These are phyloP conservation scores for Fusarium sp. DNA, from an alignment of 2,329 filamentous ascomycete species.

Conservation along the genomic window DNA sequence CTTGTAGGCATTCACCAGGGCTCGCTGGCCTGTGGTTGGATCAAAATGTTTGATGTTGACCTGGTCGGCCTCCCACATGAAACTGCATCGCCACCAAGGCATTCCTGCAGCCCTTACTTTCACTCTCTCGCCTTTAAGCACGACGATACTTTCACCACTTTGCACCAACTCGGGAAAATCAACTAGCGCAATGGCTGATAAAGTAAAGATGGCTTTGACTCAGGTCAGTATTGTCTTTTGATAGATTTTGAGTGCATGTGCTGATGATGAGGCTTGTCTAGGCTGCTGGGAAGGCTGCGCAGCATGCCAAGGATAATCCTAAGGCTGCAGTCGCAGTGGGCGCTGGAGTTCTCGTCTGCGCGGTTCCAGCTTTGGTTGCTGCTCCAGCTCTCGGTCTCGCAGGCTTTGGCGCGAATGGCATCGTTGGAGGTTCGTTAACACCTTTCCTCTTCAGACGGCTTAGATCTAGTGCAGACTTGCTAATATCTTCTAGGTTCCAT, in stretches of 20 bases:
- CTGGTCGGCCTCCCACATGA: not conserved
- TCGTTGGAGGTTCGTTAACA: constrained; percentile 27
- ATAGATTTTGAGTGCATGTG: not conserved
- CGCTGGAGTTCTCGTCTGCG: constrained; percentile 12
- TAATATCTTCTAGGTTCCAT: constrained; percentile 33
- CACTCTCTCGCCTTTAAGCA: not conserved
- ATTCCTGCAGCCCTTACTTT: not conserved
- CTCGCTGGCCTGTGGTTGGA: not conserved
- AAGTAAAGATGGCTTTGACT: not conserved
- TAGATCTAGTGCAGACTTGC: not conserved
- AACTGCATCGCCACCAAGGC: not conserved
- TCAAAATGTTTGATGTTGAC: not conserved
- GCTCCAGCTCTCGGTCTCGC: constrained; percentile 18
- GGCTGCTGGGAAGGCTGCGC: constrained; percentile 3
- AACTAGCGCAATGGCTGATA: not conserved
- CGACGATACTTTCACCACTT: not conserved
- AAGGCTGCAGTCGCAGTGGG: constrained; percentile 8
- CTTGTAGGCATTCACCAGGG: not conserved
- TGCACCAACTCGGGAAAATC: not conserved
- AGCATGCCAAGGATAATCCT: constrained; percentile 4
- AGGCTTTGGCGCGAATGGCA: constrained; percentile 37
- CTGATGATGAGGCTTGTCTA: not conserved
- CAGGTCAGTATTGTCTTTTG: not conserved
- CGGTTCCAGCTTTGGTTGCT: constrained; percentile 20
- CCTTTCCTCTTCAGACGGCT: not conserved